Evolutionary conservation across 176 grass and related monocot genomes (phyloP).

Genomic region (Triticum timopheevii): DNA sequence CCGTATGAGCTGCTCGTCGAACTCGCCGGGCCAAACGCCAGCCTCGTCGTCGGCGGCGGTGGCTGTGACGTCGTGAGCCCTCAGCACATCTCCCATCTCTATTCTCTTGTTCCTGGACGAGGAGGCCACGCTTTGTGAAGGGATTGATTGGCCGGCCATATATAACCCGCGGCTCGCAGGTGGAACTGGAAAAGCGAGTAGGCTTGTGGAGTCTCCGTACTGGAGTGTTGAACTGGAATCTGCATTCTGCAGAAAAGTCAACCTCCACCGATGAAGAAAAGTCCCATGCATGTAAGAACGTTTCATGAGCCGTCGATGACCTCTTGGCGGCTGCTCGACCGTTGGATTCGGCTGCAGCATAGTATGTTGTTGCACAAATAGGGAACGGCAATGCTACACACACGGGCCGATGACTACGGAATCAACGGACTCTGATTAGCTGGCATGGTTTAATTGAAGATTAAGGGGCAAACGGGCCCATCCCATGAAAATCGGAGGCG

Average conservation of each 20-base stretch:
- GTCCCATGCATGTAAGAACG: no score
- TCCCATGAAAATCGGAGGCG: no score
- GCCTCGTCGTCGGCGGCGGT: background rate
- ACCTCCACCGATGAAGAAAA: background rate
- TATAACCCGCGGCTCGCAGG: background rate
- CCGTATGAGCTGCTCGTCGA: constrained; percentile 59
- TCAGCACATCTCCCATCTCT: constrained; percentile 21
- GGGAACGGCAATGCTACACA: no score
- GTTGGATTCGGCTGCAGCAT: no score
- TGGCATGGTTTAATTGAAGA: no score
- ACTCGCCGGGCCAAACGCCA: constrained; percentile 37
- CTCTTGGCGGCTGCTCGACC: no score
- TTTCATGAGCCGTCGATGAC: no score
- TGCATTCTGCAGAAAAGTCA: background rate
- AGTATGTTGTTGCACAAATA: no score
- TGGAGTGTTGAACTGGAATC: background rate
- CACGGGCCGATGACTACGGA: no score
- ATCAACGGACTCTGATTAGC: no score
- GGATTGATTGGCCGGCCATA: constrained; percentile 3
- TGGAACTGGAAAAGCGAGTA: background rate
- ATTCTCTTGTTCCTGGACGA: background rate
- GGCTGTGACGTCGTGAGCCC: background rate
- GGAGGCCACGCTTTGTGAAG: background rate
- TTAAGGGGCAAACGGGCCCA: no score
- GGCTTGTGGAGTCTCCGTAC: background rate